phyloP scores from a whole-genome alignment of 2,329 filamentous ascomycete species.

The Monosporascus sp. region DNA sequence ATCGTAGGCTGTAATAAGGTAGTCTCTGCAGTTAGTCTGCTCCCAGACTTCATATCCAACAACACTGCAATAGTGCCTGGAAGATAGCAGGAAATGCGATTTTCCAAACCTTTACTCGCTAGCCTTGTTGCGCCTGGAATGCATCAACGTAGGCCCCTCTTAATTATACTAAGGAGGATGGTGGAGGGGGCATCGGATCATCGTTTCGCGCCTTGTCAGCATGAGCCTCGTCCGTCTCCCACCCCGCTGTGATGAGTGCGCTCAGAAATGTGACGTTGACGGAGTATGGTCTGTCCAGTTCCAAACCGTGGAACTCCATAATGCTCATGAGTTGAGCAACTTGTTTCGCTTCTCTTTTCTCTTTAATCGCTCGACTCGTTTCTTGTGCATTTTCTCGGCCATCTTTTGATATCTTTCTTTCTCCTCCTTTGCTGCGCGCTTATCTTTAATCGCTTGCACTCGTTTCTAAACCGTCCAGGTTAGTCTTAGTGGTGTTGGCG shows the following conservation, averaged over 20 bases:
- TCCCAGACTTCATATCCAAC: no score
- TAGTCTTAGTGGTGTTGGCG: not conserved
- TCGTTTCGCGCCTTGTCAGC: no score
- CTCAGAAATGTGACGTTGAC: not conserved
- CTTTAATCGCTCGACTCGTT: conserved; percentile 88
- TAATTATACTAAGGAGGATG: not conserved
- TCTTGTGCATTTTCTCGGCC: conserved; percentile 96
- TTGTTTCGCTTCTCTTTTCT: conserved; percentile 96
- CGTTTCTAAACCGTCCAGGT: conserved; percentile 49
- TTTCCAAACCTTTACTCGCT: not conserved
- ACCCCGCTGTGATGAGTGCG: no score
- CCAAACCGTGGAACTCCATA: not conserved
- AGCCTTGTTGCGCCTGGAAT: not conserved
- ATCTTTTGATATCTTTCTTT: conserved; percentile 88
- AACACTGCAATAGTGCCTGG: not conserved
- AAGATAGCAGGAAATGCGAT: not conserved
- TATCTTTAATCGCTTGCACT: conserved; percentile 77
- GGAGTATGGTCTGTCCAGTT: not conserved
- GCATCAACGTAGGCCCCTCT: not conserved
- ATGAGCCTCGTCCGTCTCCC: no score
- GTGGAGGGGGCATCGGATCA: not conserved
- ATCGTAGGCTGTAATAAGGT: no score
- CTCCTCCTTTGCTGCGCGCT: conserved; percentile 83
- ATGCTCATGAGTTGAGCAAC: conserved; percentile 58
- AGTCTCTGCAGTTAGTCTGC: no score